phyloP scores from a whole-genome alignment of 441 rosid genomes.

The Croton laevigatus region DNA sequence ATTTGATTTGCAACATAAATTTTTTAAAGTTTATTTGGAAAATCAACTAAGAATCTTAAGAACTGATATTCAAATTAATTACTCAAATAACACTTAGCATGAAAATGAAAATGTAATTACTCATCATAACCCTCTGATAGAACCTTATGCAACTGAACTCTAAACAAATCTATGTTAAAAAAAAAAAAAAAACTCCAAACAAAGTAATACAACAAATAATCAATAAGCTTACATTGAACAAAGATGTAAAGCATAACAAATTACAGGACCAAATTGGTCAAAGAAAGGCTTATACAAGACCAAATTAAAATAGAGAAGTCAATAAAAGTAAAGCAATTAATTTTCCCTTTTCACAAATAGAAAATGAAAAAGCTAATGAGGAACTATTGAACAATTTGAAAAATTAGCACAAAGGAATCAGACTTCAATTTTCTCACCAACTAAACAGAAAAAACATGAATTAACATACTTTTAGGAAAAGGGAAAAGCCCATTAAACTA shows the following conservation, averaged over 20 bases:
- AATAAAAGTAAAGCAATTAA: neutral
- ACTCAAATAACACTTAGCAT: no score
- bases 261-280: neutral
- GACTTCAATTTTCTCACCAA: slow-evolving; percentile 19
- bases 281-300: neutral
- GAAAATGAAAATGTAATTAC: slow-evolving; percentile 22
- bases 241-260: neutral
- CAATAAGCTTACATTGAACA: neutral
- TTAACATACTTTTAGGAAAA: neutral
- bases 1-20: no score
- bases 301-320: slow-evolving; percentile 7
- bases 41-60: no score
- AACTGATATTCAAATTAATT: no score
- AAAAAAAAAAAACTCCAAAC: no score
- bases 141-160: slow-evolving; percentile 75
- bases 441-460: slow-evolving; percentile 19
- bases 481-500: slow-evolving; percentile 8
- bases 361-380: neutral
- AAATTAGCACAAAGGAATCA: slow-evolving; percentile 7
- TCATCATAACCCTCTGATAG: slow-evolving; percentile 69
- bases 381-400: neutral
- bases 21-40: no score
- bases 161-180: no score
- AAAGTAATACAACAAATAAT: slow-evolving; percentile 8
- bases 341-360: neutral